Conservation (phyloP, 2,329 filamentous ascomycete genomes). For the Fusarium multiceps region DNA sequence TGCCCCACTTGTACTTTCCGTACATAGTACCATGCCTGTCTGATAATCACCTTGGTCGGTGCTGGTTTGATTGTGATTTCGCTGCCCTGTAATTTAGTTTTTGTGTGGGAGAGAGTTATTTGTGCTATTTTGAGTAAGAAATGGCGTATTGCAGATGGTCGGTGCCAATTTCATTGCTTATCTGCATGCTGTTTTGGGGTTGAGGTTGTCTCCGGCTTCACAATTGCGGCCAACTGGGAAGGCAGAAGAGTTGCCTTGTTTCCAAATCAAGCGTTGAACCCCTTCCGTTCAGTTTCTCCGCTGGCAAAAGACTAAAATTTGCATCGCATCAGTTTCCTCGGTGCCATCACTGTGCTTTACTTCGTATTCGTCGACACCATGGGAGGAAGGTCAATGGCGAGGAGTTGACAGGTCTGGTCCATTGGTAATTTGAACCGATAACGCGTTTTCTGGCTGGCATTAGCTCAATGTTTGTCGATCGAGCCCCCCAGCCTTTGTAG, state of each 20-base stretch:
- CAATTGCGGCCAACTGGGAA: neutral
- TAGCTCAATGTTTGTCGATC: neutral
- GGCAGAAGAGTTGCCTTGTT: neutral
- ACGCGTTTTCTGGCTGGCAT: neutral
- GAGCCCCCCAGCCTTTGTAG: constrained; percentile 5
- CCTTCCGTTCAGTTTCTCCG: neutral
- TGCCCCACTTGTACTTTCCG: neutral
- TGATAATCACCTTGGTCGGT: neutral
- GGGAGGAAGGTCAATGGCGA: neutral
- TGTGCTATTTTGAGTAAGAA: neutral
- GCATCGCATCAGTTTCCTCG: neutral
- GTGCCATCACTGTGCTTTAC: neutral
- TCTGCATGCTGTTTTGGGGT: neutral
- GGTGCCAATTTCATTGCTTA: neutral
- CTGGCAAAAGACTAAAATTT: neutral
- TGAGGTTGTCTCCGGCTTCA: neutral
- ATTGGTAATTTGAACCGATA: neutral
- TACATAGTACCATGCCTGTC: neutral
- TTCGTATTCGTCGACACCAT: neutral
- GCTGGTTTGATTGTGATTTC: neutral
- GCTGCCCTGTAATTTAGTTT: neutral
- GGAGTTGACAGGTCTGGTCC: neutral
- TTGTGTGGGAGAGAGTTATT: neutral
- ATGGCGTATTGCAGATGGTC: neutral
- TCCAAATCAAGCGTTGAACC: neutral